Evolutionary conservation across 768 basidiomycete species (phyloP).

Genomic region (Austroboletus eburneus): DNA sequence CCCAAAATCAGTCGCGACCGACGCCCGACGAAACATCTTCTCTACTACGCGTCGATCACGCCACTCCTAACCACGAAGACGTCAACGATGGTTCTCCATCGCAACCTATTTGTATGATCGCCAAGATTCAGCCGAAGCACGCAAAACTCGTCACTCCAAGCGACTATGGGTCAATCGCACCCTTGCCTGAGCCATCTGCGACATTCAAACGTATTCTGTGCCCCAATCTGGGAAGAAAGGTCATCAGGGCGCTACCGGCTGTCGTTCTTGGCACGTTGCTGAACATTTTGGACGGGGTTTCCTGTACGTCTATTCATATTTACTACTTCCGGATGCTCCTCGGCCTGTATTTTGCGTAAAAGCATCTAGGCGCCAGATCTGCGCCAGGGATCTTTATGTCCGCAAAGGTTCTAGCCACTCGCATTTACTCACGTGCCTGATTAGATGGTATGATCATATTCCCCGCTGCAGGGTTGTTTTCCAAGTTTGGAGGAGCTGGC

Average conservation of each 20-base stretch:
- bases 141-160: not conserved
- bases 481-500: slow-evolving; percentile 78
- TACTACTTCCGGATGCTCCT: not conserved
- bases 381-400: no score
- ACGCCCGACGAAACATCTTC: slow-evolving; percentile 19
- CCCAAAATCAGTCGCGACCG: not conserved
- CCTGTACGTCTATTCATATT: slow-evolving; percentile 50
- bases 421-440: slow-evolving; percentile 7
- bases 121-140: slow-evolving; percentile 9
- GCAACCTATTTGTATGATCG: not conserved
- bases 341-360: slow-evolving; percentile 7
- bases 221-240: slow-evolving; percentile 17
- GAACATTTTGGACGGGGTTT: slow-evolving; percentile 92
- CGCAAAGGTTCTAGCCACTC: no score
- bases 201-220: slow-evolving; percentile 7
- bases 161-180: slow-evolving; percentile 11
- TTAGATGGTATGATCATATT: slow-evolving; percentile 95
- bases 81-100: not conserved
- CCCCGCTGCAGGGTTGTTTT: slow-evolving; percentile 77
- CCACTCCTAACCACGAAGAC: slow-evolving; percentile 1
- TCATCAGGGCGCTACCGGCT: slow-evolving; percentile 61
- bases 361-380: not conserved
- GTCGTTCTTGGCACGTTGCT: slow-evolving; percentile 80
- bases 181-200: slow-evolving; percentile 6
- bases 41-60: slow-evolving; percentile 13